A percentile compares a stretch with the other conserved stretches of the same genome.
Evolutionary conservation across 768 basidiomycete genomes (phyloP).

Genomic region (Lactarius deliciosus): DNA sequence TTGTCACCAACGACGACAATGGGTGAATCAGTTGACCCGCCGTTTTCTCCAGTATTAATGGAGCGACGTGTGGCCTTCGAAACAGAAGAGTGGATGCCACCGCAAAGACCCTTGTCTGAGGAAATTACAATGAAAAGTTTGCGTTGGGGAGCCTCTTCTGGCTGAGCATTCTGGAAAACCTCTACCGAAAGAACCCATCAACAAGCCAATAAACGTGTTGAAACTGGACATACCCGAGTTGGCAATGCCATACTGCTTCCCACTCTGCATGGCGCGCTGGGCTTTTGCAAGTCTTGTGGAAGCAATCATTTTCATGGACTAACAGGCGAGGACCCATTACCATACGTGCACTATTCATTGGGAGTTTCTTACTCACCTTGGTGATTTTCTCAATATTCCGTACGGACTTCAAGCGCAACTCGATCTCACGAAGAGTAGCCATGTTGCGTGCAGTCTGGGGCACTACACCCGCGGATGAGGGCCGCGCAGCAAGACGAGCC

Average conservation of each 20-base stretch:
- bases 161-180: slow-evolving; percentile 77
- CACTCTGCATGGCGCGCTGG: slow-evolving; percentile 87
- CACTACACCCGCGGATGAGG: slow-evolving; percentile 41
- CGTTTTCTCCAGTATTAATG: slow-evolving; percentile 50
- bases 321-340: slow-evolving; percentile 20
- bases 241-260: slow-evolving; percentile 90
- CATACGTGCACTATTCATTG: background rate
- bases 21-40: slow-evolving; percentile 58
- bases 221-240: slow-evolving; percentile 69
- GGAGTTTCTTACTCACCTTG: slow-evolving; percentile 58
- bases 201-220: slow-evolving; percentile 1
- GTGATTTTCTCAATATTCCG: slow-evolving; percentile 99
- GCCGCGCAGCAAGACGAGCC: slow-evolving; percentile 44
- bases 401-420: slow-evolving; percentile 94
- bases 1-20: slow-evolving; percentile 96
- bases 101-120: slow-evolving; percentile 98
- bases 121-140: slow-evolving; percentile 94
- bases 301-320: slow-evolving; percentile 99
- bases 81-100: slow-evolving; percentile 98
- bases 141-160: slow-evolving; percentile 66
- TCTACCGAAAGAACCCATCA: slow-evolving; percentile 47
- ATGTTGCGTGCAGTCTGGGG: slow-evolving; percentile 70
- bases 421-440: slow-evolving; percentile 98
- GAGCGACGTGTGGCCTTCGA: slow-evolving; percentile 83
- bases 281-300: slow-evolving; percentile 96